Conservation (phyloP, 306 rosid species). For the Astragalus glycyphyllos region DNA sequence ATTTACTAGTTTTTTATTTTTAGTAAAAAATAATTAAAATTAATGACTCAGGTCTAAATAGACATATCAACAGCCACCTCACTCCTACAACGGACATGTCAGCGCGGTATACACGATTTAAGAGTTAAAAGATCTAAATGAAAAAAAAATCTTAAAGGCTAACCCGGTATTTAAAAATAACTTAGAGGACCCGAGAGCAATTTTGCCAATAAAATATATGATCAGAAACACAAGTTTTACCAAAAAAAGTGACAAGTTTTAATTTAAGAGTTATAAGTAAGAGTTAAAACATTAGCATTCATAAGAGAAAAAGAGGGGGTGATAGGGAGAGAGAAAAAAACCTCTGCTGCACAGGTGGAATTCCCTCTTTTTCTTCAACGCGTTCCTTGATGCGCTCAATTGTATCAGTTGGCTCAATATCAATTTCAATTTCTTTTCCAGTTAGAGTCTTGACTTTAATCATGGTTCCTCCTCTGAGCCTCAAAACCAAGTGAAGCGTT, state of each 20-base stretch:
- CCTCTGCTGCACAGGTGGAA: constrained; percentile 99
- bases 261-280: constrained; percentile 21
- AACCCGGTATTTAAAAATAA: no score
- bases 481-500: constrained; percentile 90
- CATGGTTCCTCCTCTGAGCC: constrained; percentile 99
- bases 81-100: no score
- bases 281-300: constrained; percentile 17
- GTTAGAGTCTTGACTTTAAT: constrained; percentile 97
- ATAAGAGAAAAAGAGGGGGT: background rate
- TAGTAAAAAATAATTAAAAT: no score
- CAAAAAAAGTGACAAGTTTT: constrained; percentile 19
- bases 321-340: constrained; percentile 36
- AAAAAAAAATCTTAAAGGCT: no score
- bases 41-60: no score
- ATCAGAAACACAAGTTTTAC: constrained; percentile 16
- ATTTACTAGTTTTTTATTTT: no score
- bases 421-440: constrained; percentile 98
- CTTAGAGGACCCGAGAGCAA: no score
- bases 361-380: constrained; percentile 98
- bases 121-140: no score
- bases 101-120: no score
- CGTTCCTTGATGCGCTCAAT: constrained; percentile 94
- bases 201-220: background rate
- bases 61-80: no score
- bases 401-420: constrained; percentile 93